phyloP scores from a whole-genome alignment of 1,284 basidiomycete genomes.

The Sphagnurus paluster region DNA sequence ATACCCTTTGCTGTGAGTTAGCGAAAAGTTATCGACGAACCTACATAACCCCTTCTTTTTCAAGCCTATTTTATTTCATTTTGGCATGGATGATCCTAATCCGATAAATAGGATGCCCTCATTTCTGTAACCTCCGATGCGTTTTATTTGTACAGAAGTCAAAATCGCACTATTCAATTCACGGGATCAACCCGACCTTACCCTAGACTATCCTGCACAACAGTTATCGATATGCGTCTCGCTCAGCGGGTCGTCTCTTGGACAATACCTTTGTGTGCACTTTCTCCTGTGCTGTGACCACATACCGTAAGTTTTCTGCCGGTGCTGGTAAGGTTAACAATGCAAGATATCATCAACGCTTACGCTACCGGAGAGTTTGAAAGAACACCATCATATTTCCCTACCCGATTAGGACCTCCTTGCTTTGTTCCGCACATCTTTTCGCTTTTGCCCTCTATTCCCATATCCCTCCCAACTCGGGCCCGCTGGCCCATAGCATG shows the following conservation, averaged over 20 bases:
- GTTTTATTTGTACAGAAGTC: not conserved
- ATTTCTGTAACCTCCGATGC: conserved; percentile 1
- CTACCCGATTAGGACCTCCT: not conserved
- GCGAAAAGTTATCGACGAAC: conserved; percentile 3
- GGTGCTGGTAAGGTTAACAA: not conserved
- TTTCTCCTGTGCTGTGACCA: not conserved
- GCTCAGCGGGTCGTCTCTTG: not conserved
- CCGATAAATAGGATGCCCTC: conserved; percentile 45
- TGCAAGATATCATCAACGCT: not conserved
- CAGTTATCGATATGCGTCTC: not conserved
- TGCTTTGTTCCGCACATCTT: not conserved
- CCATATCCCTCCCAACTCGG: no score
- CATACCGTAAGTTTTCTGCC: not conserved
- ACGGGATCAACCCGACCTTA: not conserved
- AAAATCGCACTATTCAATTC: no score
- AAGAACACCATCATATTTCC: conserved; percentile 2
- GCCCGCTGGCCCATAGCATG: no score
- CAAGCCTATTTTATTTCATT: conserved; percentile 80
- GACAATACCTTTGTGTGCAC: not conserved
- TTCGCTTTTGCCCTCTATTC: not conserved
- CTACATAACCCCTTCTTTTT: conserved; percentile 45
- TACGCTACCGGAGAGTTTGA: not conserved
- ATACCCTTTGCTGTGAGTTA: conserved; percentile 82
- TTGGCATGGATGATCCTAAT: conserved; percentile 95
- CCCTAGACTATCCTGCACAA: not conserved